Conservation (phyloP, 2,329 filamentous ascomycete species). For the Xylariaceae sp. region DNA sequence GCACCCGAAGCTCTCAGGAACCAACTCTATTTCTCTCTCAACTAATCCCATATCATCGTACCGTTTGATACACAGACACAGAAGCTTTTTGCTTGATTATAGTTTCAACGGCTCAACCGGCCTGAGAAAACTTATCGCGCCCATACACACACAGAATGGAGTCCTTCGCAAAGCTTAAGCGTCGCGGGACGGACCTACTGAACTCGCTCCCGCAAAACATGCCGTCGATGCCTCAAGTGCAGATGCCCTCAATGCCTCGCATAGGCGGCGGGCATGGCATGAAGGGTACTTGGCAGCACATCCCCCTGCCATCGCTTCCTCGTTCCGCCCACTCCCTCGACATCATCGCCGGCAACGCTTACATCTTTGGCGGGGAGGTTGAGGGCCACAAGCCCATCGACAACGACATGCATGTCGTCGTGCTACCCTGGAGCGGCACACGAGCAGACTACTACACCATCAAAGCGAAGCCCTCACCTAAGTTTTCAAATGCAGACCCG, state of each 20-base stretch:
- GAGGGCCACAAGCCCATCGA: conserved; percentile 70
- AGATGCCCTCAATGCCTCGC: conserved; percentile 21
- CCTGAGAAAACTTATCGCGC: neutral
- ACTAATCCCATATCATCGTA: too few relatives aligned
- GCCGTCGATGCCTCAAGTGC: conserved; percentile 33
- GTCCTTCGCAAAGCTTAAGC: conserved; percentile 58
- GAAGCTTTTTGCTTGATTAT: neutral
- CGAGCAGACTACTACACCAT: conserved; percentile 65
- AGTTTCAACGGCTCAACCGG: neutral
- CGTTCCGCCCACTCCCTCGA: conserved; percentile 78
- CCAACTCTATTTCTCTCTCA: conserved; percentile 5
- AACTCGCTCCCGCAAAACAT: conserved; percentile 52
- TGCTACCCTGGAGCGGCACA: conserved; percentile 62
- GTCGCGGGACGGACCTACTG: conserved; percentile 60
- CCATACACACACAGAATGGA: too few relatives aligned
- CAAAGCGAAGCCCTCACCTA: conserved; percentile 52
- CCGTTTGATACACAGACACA: too few relatives aligned
- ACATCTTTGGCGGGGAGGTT: conserved; percentile 79
- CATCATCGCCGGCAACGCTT: conserved; percentile 60
- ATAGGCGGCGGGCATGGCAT: conserved; percentile 42
- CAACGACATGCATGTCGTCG: conserved; percentile 72
- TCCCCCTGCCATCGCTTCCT: conserved; percentile 61
- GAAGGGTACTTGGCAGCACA: conserved; percentile 66
- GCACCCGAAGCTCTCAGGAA: too few relatives aligned
- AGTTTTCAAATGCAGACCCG: conserved; percentile 24